Percentiles rank a stretch among this genome's conserved stretches.
These are phyloP conservation scores for Sordaria brevicollis DNA, from an alignment of 495 filamentous ascomycete genomes.

Conservation along the genomic window DNA sequence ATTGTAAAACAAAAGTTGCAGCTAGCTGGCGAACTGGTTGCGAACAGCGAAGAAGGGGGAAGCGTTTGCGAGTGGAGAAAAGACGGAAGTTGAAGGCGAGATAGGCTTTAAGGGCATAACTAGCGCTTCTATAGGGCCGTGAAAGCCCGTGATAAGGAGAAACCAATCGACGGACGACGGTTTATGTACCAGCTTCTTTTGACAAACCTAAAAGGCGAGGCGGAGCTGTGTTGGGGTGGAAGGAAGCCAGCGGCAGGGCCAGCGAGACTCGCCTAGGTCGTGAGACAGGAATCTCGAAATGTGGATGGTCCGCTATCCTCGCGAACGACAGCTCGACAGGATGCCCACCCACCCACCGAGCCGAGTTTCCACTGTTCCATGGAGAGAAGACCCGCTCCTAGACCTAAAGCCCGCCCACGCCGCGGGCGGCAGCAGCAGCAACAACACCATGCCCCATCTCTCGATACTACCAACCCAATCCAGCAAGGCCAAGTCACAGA, in stretches of 20 bases:
- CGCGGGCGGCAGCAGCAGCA: not conserved
- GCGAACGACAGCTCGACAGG: not conserved
- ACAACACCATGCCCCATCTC: not conserved
- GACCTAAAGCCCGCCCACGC: not conserved
- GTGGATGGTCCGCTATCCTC: not conserved
- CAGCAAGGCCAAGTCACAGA: not conserved
- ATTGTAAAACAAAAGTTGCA: not conserved
- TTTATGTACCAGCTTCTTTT: not conserved
- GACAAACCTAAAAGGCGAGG: not conserved
- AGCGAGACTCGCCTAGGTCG: not conserved
- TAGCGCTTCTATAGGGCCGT: not conserved
- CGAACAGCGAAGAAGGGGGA: not conserved
- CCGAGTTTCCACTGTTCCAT: not conserved
- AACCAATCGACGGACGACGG: not conserved
- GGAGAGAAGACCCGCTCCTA: not conserved
- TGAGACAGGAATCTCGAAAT: not conserved
- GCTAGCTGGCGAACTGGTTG: not conserved
- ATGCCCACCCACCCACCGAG: not conserved
- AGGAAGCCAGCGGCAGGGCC: not conserved
- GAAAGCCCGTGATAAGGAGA: not conserved
- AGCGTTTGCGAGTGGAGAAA: not conserved
- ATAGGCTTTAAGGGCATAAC: not conserved
- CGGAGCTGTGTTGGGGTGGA: not conserved
- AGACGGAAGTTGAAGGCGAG: not conserved
- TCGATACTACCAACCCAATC: not conserved